Evolutionary conservation across 2,329 filamentous ascomycete species (phyloP).

Genomic region (Aspergillus amoenus): DNA sequence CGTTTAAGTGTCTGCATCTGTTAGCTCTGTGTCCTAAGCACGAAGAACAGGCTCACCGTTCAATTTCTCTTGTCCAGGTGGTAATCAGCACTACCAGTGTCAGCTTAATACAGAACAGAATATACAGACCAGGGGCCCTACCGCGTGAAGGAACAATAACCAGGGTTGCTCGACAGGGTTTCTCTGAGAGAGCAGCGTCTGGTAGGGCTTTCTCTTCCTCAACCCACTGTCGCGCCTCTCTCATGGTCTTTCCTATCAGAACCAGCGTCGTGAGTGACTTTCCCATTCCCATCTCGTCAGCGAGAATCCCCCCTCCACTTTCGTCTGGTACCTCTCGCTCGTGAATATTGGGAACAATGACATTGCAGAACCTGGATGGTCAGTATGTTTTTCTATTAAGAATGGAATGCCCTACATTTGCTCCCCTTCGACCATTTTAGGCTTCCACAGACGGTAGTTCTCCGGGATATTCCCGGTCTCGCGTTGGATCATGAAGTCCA

Average conservation of each 20-base stretch:
- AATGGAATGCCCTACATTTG: neutral
- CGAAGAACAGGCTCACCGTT: neutral
- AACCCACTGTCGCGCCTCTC: slow-evolving; percentile 27
- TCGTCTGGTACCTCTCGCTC: slow-evolving; percentile 1
- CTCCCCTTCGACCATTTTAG: neutral
- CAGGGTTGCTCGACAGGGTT: slow-evolving; percentile 23
- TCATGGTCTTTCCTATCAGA: slow-evolving; percentile 46
- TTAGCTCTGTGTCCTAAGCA: neutral
- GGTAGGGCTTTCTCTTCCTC: neutral
- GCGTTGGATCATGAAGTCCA: slow-evolving; percentile 2
- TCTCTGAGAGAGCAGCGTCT: neutral
- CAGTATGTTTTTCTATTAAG: neutral
- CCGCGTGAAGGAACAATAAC: slow-evolving; percentile 10
- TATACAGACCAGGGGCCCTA: neutral
- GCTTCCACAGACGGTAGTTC: slow-evolving; percentile 3
- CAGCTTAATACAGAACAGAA: neutral
- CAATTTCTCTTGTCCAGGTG: neutral
- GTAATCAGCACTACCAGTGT: neutral
- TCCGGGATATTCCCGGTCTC: slow-evolving; percentile 1
- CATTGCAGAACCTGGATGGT: neutral
- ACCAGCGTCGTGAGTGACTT: slow-evolving; percentile 56
- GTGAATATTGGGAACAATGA: neutral
- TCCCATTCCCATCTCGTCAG: slow-evolving; percentile 63
- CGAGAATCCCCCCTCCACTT: slow-evolving; percentile 50
- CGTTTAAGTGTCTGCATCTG: neutral